Conservation (phyloP, 2,329 filamentous ascomycete species). For the Cytospora leucostoma region DNA sequence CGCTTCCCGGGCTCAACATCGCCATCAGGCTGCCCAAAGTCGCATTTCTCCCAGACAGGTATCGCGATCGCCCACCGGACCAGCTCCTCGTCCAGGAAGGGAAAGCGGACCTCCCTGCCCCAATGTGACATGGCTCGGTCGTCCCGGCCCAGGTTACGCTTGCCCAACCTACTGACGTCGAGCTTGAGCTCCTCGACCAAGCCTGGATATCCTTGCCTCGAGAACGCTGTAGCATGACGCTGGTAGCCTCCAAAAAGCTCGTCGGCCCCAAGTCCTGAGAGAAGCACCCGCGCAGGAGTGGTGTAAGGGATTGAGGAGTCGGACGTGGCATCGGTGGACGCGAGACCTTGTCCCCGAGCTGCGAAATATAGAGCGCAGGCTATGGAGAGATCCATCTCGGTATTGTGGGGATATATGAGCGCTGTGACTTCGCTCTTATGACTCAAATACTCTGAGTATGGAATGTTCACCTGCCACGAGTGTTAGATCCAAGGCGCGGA, state of each 20-base stretch:
- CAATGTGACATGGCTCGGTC: constrained; percentile 89
- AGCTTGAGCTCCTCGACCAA: constrained; percentile 81
- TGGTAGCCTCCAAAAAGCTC: constrained; percentile 95
- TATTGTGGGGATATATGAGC: constrained; percentile 90
- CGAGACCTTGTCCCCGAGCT: constrained; percentile 67
- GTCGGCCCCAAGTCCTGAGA: constrained; percentile 93
- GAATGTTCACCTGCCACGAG: constrained; percentile 67
- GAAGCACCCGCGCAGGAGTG: constrained; percentile 76
- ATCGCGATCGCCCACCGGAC: constrained; percentile 76
- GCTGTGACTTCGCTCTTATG: constrained; percentile 71
- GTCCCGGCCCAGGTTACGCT: constrained; percentile 92
- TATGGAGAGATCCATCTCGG: constrained; percentile 98
- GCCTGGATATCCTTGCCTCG: constrained; percentile 66
- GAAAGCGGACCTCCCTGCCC: constrained; percentile 86
- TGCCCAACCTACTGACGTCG: constrained; percentile 82
- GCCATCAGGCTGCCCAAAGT: constrained; percentile 61
- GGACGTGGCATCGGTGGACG: constrained; percentile 37
- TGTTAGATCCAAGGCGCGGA: constrained; percentile 21
- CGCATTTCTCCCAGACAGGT: constrained; percentile 84
- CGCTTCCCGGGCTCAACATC: constrained; percentile 77
- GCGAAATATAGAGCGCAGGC: constrained; percentile 94
- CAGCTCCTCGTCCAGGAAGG: constrained; percentile 84
- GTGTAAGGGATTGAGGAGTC: constrained; percentile 48
- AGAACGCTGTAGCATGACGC: constrained; percentile 77
- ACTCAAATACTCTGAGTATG: constrained; percentile 70